These are phyloP conservation scores for Xylaria sp. DNA, from an alignment of 2,329 filamentous ascomycete genomes.

Conservation along the genomic window DNA sequence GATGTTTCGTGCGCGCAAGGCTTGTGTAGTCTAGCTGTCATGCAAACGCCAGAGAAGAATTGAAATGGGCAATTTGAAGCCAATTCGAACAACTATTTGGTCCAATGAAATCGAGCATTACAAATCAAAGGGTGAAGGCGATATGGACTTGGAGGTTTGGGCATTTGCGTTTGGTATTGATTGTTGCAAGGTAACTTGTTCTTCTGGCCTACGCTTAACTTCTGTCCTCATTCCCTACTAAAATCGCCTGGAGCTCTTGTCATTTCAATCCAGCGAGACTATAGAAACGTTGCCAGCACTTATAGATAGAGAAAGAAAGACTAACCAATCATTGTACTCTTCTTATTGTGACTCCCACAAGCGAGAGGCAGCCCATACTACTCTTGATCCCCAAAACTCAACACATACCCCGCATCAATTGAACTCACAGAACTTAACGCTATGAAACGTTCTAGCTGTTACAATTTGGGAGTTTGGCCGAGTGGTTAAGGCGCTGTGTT, in stretches of 20 bases:
- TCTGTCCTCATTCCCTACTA: background rate
- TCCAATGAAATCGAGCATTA: background rate
- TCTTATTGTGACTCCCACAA: too few species aligned
- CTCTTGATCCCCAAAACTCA: too few species aligned
- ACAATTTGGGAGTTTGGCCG: constrained; percentile 35
- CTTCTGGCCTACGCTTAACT: background rate
- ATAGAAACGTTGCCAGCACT: background rate
- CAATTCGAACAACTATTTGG: constrained; percentile 3
- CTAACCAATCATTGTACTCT: background rate
- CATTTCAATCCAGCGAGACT: background rate
- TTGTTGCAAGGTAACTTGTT: background rate
- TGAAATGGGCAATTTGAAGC: constrained; percentile 11
- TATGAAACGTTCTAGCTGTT: too few species aligned
- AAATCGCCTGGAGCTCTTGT: background rate
- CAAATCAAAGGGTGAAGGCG: background rate
- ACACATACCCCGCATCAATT: too few species aligned
- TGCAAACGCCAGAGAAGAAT: constrained; percentile 15
- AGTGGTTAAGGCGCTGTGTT: constrained; percentile 38
- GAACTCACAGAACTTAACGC: too few species aligned
- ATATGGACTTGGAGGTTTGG: background rate
- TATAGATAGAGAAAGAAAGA: background rate
- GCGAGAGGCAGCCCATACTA: too few species aligned
- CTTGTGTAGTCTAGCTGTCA: background rate
- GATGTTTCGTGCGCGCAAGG: background rate
- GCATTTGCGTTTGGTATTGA: background rate